Evolutionary conservation across 331 rosid genomes (phyloP).

Genomic region (Telfairia occidentalis): DNA sequence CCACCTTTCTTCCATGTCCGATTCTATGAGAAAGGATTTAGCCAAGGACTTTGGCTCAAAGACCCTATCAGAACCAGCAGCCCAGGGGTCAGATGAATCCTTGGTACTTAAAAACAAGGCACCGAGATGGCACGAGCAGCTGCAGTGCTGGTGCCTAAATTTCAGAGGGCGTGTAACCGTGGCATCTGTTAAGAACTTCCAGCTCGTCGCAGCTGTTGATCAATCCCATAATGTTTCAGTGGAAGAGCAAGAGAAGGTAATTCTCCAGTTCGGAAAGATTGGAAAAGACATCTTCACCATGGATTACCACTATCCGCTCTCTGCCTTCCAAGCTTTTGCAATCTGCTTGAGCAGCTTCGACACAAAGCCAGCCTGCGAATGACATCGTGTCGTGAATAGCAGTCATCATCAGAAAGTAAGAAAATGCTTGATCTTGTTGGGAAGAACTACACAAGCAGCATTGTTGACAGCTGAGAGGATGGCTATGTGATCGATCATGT

Average conservation of each 20-base stretch:
- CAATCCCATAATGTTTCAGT: slow-evolving; percentile 54
- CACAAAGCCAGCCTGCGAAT: slow-evolving; percentile 78
- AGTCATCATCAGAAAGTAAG: slow-evolving; percentile 1
- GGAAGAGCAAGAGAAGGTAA: slow-evolving; percentile 65
- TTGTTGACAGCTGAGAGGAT: slow-evolving; percentile 4
- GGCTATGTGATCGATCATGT: not conserved
- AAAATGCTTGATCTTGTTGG: not conserved
- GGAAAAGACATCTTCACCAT: slow-evolving; percentile 73
- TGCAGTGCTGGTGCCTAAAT: slow-evolving; percentile 83
- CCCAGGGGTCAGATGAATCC: slow-evolving; percentile 29
- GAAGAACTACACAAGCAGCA: slow-evolving; percentile 5
- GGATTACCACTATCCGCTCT: slow-evolving; percentile 77
- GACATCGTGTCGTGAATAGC: slow-evolving; percentile 4
- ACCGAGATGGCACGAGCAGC: slow-evolving; percentile 89
- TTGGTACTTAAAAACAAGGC: slow-evolving; percentile 66
- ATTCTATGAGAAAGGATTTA: slow-evolving; percentile 33
- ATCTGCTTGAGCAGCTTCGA: slow-evolving; percentile 82
- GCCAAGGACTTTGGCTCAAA: slow-evolving; percentile 24
- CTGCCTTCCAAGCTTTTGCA: slow-evolving; percentile 74
- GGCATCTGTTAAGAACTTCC: slow-evolving; percentile 79
- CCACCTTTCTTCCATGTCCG: slow-evolving; percentile 26
- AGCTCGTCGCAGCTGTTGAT: slow-evolving; percentile 63
- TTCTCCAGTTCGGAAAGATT: slow-evolving; percentile 71
- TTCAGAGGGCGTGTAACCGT: slow-evolving; percentile 81
- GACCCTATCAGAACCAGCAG: slow-evolving; percentile 22